Evolutionary conservation across 495 filamentous ascomycete species (phyloP).

Genomic region (Chlorociboria aeruginascens): DNA sequence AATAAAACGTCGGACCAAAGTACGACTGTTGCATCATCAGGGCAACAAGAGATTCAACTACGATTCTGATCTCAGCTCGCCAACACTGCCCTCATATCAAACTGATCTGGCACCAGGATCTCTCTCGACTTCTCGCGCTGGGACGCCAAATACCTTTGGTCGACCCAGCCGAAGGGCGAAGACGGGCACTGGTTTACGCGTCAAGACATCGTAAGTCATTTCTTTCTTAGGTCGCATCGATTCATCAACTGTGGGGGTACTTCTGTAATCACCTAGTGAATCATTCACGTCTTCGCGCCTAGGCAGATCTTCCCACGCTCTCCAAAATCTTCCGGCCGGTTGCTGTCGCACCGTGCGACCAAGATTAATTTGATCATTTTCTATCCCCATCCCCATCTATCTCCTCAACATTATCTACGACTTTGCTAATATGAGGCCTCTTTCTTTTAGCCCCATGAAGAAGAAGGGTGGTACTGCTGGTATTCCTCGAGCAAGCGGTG

Average conservation of each 20-base stretch:
- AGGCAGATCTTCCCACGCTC: constrained; percentile 6
- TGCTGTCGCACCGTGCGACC: constrained; percentile 17
- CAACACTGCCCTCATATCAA: constrained; percentile 16
- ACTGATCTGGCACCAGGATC: constrained; percentile 27
- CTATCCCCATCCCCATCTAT: not conserved
- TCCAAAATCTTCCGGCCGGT: constrained; percentile 8
- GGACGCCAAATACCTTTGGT: constrained; percentile 35
- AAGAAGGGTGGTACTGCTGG: constrained; percentile 40
- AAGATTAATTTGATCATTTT: not conserved
- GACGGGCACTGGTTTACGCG: constrained; percentile 41
- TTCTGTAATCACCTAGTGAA: too few relatives aligned
- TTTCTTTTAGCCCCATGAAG: constrained; percentile 37
- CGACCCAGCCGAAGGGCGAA: constrained; percentile 43
- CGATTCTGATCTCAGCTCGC: constrained; percentile 25
- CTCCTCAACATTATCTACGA: constrained; percentile 4
- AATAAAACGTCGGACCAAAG: constrained; percentile 15
- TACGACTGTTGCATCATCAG: constrained; percentile 17
- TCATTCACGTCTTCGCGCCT: not conserved
- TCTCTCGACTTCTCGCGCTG: constrained; percentile 38
- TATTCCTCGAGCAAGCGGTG: constrained; percentile 37
- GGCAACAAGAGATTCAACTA: constrained; percentile 22
- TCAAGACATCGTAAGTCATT: constrained; percentile 58
- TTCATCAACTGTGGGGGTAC: not conserved
- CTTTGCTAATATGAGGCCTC: constrained; percentile 15
- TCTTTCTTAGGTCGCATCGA: constrained; percentile 2